Percentiles rank a stretch among this genome's conserved stretches.
Evolutionary conservation across 352 stramenopile species (phyloP).

Genomic region (Phytophthora sp.): DNA sequence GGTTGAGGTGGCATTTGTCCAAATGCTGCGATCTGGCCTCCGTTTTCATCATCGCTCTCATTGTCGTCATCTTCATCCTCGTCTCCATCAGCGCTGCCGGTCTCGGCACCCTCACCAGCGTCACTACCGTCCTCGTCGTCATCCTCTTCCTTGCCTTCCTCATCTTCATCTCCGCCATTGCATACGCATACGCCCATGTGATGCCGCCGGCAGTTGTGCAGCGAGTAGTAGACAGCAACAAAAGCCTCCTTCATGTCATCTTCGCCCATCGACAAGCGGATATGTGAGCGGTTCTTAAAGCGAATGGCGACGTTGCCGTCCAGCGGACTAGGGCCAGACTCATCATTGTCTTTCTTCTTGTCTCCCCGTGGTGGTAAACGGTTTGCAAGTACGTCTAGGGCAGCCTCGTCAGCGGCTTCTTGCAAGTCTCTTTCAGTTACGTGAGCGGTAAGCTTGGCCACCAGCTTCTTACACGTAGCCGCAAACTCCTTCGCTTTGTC

Average conservation of each 20-base stretch:
- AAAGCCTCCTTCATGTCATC: conserved; percentile 67
- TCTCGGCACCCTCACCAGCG: conserved; percentile 23
- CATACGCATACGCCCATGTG: conserved; percentile 88
- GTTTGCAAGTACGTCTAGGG: conserved; percentile 79
- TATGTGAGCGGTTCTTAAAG: conserved; percentile 72
- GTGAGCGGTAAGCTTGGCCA: conserved; percentile 57
- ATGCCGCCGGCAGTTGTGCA: conserved; percentile 78
- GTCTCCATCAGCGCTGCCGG: conserved; percentile 36
- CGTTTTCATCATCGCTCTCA: conserved; percentile 37
- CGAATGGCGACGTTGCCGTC: conserved; percentile 54
- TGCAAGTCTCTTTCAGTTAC: conserved; percentile 65
- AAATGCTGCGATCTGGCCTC: conserved; percentile 40
- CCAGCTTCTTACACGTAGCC: conserved; percentile 50
- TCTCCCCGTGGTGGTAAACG: conserved; percentile 53
- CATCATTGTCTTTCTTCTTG: conserved; percentile 18
- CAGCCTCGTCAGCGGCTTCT: conserved; percentile 73
- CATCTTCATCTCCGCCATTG: conserved; percentile 34
- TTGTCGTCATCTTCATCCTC: conserved; percentile 41
- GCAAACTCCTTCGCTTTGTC: conserved; percentile 59
- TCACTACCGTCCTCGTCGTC: conserved; percentile 40
- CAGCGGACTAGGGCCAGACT: conserved; percentile 48
- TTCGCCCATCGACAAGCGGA: conserved; percentile 69
- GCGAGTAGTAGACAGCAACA: conserved; percentile 75
- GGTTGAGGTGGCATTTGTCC: conserved; percentile 50
- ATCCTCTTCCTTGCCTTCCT: conserved; percentile 29